Evolutionary conservation across 2,329 filamentous ascomycete genomes (phyloP).

Genomic region (Arthrobotrys iridis): DNA sequence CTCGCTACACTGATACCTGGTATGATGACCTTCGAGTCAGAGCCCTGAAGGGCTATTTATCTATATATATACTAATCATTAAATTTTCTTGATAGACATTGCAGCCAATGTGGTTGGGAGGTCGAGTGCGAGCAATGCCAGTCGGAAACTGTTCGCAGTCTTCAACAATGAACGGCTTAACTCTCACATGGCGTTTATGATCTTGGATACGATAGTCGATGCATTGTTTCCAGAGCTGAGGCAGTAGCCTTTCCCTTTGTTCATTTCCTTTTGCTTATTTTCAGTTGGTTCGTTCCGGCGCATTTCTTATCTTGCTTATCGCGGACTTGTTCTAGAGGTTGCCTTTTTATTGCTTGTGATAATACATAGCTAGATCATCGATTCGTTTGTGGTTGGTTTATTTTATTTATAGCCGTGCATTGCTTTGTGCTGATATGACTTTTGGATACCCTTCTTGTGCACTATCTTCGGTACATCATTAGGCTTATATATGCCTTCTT

Average conservation of each 20-base stretch:
- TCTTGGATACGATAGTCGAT: slow-evolving; percentile 41
- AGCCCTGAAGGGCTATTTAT: background rate
- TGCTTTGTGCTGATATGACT: background rate
- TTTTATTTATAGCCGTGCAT: background rate
- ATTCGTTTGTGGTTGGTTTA: slow-evolving; percentile 15
- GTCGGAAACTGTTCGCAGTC: slow-evolving; percentile 85
- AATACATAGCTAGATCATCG: too few relatives aligned
- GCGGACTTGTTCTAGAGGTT: slow-evolving; percentile 51
- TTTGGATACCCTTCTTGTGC: slow-evolving; percentile 36
- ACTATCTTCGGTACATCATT: background rate
- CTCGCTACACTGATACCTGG: slow-evolving; percentile 83
- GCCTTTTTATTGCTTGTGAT: slow-evolving; percentile 59
- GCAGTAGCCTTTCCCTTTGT: slow-evolving; percentile 6
- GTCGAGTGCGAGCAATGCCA: slow-evolving; percentile 88
- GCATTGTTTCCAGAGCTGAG: slow-evolving; percentile 46
- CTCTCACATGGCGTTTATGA: slow-evolving; percentile 66
- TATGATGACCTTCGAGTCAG: background rate
- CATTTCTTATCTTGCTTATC: background rate
- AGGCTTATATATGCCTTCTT: too few relatives aligned
- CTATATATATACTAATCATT: slow-evolving; percentile 2
- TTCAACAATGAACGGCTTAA: slow-evolving; percentile 92
- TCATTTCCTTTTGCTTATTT: slow-evolving; percentile 23
- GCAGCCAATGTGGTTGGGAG: slow-evolving; percentile 92
- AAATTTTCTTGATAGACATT: slow-evolving; percentile 74
- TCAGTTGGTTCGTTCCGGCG: slow-evolving; percentile 26